These are phyloP conservation scores for Candida tallmaniae DNA, from an alignment of 805 yeast genomes.

Conservation along the genomic window DNA sequence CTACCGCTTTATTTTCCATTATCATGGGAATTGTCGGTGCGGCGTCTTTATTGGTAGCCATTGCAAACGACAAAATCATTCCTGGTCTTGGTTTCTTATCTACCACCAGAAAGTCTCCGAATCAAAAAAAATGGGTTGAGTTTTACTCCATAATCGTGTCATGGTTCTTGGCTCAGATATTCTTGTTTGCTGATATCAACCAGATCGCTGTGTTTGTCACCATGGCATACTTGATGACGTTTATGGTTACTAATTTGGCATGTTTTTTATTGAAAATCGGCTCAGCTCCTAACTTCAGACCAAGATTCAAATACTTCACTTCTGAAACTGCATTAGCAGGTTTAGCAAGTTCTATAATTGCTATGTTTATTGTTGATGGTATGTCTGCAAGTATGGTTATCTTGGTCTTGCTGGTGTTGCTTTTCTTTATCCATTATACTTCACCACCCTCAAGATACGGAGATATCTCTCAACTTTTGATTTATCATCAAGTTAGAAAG, in stretches of 20 bases:
- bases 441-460: conserved; percentile 98
- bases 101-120: conserved; percentile 35
- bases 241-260: conserved; percentile 89
- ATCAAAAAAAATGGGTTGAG: conserved; percentile 50
- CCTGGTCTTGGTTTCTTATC: conserved; percentile 67
- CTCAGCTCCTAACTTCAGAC: conserved; percentile 97
- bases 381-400: conserved; percentile 77
- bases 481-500: conserved; percentile 95
- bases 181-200: conserved; percentile 85
- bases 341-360: conserved; percentile 59
- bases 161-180: conserved; percentile 79
- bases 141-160: conserved; percentile 64
- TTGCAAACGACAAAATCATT: conserved; percentile 81
- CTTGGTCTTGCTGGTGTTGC: conserved; percentile 57
- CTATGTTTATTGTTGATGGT: conserved; percentile 96
- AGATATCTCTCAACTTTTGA: conserved; percentile 91
- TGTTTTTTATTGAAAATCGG: conserved; percentile 85
- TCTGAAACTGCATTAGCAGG: conserved; percentile 80
- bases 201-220: conserved; percentile 93
- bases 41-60: conserved; percentile 85
- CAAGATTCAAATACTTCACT: conserved; percentile 85
- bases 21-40: conserved; percentile 97
- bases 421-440: conserved; percentile 77
- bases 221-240: conserved; percentile 96
- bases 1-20: conserved; percentile 88